These are phyloP conservation scores for Eleusine coracana DNA, from an alignment of 176 grass and related monocot species.

Conservation along the genomic window DNA sequence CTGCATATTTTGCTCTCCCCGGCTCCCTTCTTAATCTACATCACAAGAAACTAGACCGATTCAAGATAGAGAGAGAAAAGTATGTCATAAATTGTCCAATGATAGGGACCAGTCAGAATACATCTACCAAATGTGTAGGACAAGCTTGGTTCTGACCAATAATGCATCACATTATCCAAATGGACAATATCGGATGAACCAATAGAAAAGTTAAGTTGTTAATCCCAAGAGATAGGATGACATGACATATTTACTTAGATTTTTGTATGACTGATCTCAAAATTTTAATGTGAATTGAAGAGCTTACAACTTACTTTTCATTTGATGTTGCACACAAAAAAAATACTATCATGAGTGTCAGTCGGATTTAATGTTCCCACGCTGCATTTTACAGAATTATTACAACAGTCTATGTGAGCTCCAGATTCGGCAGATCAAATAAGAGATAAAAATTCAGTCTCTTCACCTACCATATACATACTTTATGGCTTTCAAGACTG, in stretches of 20 bases:
- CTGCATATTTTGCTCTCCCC: background rate
- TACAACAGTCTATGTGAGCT: background rate
- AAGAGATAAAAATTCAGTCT: background rate
- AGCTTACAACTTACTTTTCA: conserved; percentile 33
- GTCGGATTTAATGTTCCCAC: background rate
- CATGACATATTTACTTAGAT: background rate
- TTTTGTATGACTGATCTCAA: background rate
- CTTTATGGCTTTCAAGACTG: background rate
- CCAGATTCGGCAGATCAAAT: background rate
- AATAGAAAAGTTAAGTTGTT: background rate
- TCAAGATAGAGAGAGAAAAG: background rate
- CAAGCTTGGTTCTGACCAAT: background rate
- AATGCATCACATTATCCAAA: background rate
- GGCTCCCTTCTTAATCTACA: background rate
- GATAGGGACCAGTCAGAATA: background rate
- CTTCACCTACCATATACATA: background rate
- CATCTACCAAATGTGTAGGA: background rate
- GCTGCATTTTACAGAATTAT: background rate
- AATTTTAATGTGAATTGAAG: background rate
- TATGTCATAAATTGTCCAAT: background rate
- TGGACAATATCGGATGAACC: no score
- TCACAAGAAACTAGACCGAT: conserved; percentile 12
- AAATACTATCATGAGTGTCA: background rate
- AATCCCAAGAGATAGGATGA: background rate
- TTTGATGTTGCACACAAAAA: conserved; percentile 36